Evolutionary conservation across 2,329 filamentous ascomycete species (phyloP), one percentile per base, ranked within the genome.

Genomic region (Lithohypha guttulata): DNA sequence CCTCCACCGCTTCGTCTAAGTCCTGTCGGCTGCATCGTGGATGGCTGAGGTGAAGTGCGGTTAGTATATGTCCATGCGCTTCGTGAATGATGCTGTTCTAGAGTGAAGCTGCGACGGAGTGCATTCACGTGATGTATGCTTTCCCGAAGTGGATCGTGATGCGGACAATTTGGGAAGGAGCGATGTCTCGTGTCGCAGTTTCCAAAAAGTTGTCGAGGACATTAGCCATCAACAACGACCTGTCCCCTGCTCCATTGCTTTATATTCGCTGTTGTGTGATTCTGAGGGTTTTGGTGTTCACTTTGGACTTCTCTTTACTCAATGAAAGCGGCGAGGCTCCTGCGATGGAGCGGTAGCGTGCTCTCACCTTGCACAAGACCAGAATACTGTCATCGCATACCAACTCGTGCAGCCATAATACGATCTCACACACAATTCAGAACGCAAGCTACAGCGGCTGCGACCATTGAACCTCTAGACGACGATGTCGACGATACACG

Each of bases 1-100:
- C 75, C 79, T 69, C 86, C 85, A 68, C 83, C 83, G 69, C 82
- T 9, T 14, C 9, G 15, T 32, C 29, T 8, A 17, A 32, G 29
- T 32, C 9, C 29, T 8, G n/a, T n/a, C n/a, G n/a, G 4, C 18
- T n/a, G 9, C 18, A n/a, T 17, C 19, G n/a, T 9, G 6, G 26
- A 34, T 18, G n/a, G 10, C 27, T 21, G 22, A 25, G 19, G 20
- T 15, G 20, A 22, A 15, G 5, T 35, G 10, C 20, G 5, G 33
- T n/a, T n/a, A n/a, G n/a, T n/a, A n/a, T n/a, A n/a, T n/a, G n/a
- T n/a, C n/a, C n/a, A n/a, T n/a, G n/a, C n/a, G n/a, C n/a, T n/a
- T n/a, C n/a, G n/a, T n/a, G n/a, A n/a, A n/a, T n/a, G n/a, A n/a
- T n/a, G n/a, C n/a, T n/a, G n/a, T n/a, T n/a, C n/a, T n/a, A n/a